phyloP scores from a whole-genome alignment of 176 grass and related monocot genomes.

The Avena sativa region DNA sequence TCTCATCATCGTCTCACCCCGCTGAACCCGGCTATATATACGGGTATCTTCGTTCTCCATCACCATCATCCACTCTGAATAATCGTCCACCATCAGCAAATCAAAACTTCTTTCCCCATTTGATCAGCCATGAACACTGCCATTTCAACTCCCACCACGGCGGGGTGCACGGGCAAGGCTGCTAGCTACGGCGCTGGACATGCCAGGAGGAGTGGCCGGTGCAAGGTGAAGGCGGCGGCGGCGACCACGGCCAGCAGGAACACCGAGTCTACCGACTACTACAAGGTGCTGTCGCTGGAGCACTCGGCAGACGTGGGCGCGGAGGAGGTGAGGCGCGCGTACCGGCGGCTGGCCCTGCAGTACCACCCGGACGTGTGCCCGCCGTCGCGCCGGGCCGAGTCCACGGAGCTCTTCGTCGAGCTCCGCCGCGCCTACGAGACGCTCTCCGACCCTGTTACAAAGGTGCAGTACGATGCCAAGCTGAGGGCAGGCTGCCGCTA shows the following conservation, averaged over 20 bases:
- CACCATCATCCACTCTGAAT: neutral
- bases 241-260: neutral
- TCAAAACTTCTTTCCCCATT: neutral
- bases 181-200: neutral
- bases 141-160: neutral
- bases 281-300: conserved; percentile 63
- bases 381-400: conserved; percentile 45
- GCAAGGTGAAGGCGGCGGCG: conserved; percentile 25
- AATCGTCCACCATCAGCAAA: neutral
- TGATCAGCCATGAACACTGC: conserved; percentile 18
- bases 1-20: neutral
- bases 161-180: neutral
- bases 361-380: conserved; percentile 80
- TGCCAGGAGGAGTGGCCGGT: neutral
- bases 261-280: conserved; percentile 35
- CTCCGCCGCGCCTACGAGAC: conserved; percentile 77
- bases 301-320: conserved; percentile 46
- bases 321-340: conserved; percentile 72
- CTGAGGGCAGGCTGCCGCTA: conserved; percentile 10
- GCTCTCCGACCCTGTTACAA: conserved; percentile 60
- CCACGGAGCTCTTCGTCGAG: conserved; percentile 72
- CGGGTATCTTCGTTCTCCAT: neutral
- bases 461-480: conserved; percentile 56
- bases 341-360: conserved; percentile 68
- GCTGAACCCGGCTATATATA: neutral